Evolutionary conservation across 2,329 filamentous ascomycete genomes (phyloP).

Genomic region (Aureobasidium sp.): DNA sequence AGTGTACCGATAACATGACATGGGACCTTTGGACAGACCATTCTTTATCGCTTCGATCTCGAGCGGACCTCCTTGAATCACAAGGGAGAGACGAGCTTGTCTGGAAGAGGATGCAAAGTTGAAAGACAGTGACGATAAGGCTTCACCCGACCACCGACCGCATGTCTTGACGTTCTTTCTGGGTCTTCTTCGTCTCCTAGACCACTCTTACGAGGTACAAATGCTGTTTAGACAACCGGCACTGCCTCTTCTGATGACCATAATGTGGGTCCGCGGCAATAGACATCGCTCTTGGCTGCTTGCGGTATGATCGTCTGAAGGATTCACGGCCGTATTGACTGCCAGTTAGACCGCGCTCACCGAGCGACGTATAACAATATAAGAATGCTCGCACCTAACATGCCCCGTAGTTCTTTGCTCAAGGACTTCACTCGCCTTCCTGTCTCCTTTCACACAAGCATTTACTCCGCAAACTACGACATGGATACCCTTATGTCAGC

Average conservation of each 20-base stretch:
- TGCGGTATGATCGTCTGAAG: neutral
- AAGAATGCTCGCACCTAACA: neutral
- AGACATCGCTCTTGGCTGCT: neutral
- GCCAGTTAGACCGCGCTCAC: neutral
- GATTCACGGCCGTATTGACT: neutral
- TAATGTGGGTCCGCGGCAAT: neutral
- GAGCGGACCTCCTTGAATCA: too few relatives aligned
- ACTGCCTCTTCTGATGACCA: neutral
- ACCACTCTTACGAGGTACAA: accelerated
- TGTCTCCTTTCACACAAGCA: neutral
- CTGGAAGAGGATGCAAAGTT: too few relatives aligned
- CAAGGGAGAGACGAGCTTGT: too few relatives aligned
- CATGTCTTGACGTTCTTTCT: too few relatives aligned
- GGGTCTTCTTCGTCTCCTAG: too few relatives aligned
- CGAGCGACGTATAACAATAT: neutral
- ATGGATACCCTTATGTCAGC: neutral
- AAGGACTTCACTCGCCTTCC: neutral
- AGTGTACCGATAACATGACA: too few relatives aligned
- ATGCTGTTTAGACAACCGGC: too few relatives aligned
- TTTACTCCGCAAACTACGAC: neutral
- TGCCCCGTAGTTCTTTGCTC: too few relatives aligned
- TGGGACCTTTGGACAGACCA: too few relatives aligned
- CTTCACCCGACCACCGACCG: too few relatives aligned
- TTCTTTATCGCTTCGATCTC: too few relatives aligned
- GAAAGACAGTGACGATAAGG: too few relatives aligned